These are phyloP conservation scores for Clonostachys sp. DNA, from an alignment of 2,329 filamentous ascomycete genomes.

Conservation along the genomic window DNA sequence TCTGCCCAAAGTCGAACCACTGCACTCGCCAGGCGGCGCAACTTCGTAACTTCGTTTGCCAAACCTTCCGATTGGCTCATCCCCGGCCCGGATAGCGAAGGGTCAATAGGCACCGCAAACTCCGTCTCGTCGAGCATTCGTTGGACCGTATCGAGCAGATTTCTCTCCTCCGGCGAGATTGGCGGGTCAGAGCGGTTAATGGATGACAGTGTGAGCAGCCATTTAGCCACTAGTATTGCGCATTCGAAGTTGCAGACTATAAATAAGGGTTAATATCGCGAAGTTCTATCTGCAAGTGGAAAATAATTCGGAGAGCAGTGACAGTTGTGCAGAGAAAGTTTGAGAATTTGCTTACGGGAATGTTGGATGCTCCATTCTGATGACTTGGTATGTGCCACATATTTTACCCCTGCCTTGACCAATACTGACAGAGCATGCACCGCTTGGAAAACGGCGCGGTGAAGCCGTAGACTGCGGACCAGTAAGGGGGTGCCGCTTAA, in stretches of 20 bases:
- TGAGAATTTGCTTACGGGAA: slow-evolving; percentile 38
- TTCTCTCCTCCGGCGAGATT: slow-evolving; percentile 46
- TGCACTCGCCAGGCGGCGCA: slow-evolving; percentile 51
- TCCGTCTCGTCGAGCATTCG: slow-evolving; percentile 59
- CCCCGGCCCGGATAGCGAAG: slow-evolving; percentile 39
- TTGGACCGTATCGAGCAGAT: slow-evolving; percentile 49
- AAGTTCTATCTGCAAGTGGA: too few relatives aligned
- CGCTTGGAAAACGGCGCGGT: slow-evolving; percentile 61
- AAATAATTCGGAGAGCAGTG: too few relatives aligned
- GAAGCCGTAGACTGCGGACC: slow-evolving; percentile 53
- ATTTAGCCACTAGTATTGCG: slow-evolving; percentile 55
- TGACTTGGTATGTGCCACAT: slow-evolving; percentile 56
- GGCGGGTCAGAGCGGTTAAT: slow-evolving; percentile 45
- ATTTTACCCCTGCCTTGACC: slow-evolving; percentile 59
- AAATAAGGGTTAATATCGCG: neutral
- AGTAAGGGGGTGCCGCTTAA: slow-evolving; percentile 55
- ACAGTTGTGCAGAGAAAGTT: too few relatives aligned
- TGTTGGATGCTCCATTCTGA: slow-evolving; percentile 61
- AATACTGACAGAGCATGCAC: slow-evolving; percentile 65
- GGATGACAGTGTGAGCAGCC: slow-evolving; percentile 51
- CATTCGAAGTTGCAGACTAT: slow-evolving; percentile 58
- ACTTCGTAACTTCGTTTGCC: slow-evolving; percentile 41
- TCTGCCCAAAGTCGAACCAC: slow-evolving; percentile 58
- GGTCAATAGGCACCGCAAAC: slow-evolving; percentile 56
- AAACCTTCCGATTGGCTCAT: slow-evolving; percentile 33